Evolutionary conservation across 371 early-diverging fungal species (phyloP), one percentile per base, ranked within the genome.

Genomic region (Mortierella sp.): DNA sequence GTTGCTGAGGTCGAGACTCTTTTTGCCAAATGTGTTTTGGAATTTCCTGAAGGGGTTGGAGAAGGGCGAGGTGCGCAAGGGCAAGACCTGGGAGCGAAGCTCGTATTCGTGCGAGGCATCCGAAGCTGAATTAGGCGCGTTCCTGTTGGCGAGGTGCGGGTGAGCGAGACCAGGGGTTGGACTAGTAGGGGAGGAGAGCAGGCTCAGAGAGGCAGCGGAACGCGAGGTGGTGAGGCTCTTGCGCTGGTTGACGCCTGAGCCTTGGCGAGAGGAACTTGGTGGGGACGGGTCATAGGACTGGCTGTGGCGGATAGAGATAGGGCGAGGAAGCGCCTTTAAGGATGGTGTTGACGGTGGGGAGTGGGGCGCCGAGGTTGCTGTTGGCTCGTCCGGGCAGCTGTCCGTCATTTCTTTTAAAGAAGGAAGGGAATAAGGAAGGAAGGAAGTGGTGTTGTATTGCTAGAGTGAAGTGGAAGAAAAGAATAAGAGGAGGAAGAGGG

Each of bases 11-110:
- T 72, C 78, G 9, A 78, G 31, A 50, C 75, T 72, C 69, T 64
- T 59, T 51, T 75, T 75, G 64, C 72, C 78, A 46, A 86, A 79
- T 0, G 82, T 64, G 67, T 43, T 86, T 37, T 82, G 82, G 2
- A 79, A 50, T 57, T 79, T 82, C 70, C 77, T 86, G 80, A 82
- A 78, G 8, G 82, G 79, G 55, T 82, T 86, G 10, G 86, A 74
- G 77, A 82, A 82, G 44, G 74, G 72, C 10, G 78, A 74, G 43
- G 83, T 57, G 46, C 77, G 74, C 31, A 59, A 24, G 59, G 76
- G 67, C 40, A 51, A 64, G 70, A 48, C 26, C 34, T 51, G 54
- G 44, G 76, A 43, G 37, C 74, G 75, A 5, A 48, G 73, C 4
- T 64, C 76, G 14, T 71, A 43, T 40, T 76, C 76, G 24, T 76